Percentiles rank a stretch among this genome's conserved stretches.
phyloP scores from a whole-genome alignment of 164 flowering plant genomes.

The Cinnamomum micranthum region DNA sequence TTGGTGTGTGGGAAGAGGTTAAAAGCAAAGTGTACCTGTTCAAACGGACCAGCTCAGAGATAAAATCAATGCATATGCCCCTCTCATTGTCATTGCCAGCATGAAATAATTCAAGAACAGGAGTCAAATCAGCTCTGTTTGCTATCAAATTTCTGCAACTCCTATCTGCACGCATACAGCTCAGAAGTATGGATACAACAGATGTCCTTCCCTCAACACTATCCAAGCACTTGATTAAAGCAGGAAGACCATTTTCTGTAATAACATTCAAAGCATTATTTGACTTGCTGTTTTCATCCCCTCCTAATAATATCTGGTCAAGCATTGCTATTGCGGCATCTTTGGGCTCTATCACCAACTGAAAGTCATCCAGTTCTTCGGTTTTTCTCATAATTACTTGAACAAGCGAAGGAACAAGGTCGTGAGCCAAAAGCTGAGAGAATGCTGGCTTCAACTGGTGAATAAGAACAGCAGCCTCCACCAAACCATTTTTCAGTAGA shows the following conservation, averaged over 20 bases:
- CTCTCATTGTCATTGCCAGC: conserved; percentile 47
- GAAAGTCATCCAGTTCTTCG: conserved; percentile 42
- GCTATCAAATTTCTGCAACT: conserved; percentile 56
- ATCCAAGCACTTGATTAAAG: conserved; percentile 44
- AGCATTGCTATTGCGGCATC: conserved; percentile 63
- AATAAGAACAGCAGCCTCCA: conserved; percentile 65
- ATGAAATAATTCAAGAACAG: conserved; percentile 68
- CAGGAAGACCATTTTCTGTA: conserved; percentile 51
- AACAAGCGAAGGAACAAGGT: conserved; percentile 52
- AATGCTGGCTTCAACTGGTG: conserved; percentile 52
- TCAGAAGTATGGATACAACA: conserved; percentile 44
- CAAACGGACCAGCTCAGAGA: conserved; percentile 51
- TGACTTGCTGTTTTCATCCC: conserved; percentile 50
- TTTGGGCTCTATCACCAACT: conserved; percentile 46
- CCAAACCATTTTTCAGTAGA: conserved; percentile 64
- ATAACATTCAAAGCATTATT: conserved; percentile 42
- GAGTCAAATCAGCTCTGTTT: conserved; percentile 42
- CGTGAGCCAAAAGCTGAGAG: conserved; percentile 44
- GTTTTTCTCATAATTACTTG: conserved; percentile 37
- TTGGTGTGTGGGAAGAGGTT: background rate
- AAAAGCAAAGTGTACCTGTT: conserved; percentile 39
- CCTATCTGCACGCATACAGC: conserved; percentile 58
- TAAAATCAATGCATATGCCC: conserved; percentile 56
- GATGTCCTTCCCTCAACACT: conserved; percentile 43
- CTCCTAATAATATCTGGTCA: conserved; percentile 59